These are phyloP conservation scores for Carex scoparia DNA, from an alignment of 176 grass and related monocot genomes.

Conservation along the genomic window DNA sequence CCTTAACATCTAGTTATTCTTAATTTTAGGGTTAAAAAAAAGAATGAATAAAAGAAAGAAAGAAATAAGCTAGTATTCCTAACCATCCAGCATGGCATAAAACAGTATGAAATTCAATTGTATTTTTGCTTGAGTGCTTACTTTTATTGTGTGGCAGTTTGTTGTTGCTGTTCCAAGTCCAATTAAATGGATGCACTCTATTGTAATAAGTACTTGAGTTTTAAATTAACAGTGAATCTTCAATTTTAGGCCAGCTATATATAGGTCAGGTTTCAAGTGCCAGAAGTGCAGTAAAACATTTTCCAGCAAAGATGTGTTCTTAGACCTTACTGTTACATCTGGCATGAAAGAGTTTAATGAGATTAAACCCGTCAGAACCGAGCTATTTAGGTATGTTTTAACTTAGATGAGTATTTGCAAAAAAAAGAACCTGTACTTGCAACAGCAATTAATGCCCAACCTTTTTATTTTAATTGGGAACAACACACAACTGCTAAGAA, in stretches of 20 bases:
- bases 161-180: not conserved
- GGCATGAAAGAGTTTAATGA: constrained; percentile 85
- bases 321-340: constrained; percentile 83
- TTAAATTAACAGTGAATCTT: constrained; percentile 1
- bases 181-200: not conserved
- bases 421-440: not conserved
- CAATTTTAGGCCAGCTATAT: constrained; percentile 63
- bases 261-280: constrained; percentile 90
- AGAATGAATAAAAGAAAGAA: not conserved
- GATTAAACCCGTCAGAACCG: constrained; percentile 77
- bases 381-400: constrained; percentile 59
- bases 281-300: constrained; percentile 78
- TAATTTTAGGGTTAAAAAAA: not conserved
- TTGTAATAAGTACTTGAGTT: not conserved
- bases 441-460: not conserved
- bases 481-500: not conserved
- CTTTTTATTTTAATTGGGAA: not conserved
- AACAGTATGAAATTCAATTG: not conserved
- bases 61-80: not conserved
- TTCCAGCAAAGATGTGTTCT: constrained; percentile 77
- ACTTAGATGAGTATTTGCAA: not conserved
- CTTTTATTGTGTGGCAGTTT: not conserved
- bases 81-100: not conserved
- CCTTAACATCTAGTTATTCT: not conserved
- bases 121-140: not conserved